Evolutionary conservation across 2,329 filamentous ascomycete genomes (phyloP), one percentile per base, ranked within the genome.

Genomic region (Nemania abortiva): DNA sequence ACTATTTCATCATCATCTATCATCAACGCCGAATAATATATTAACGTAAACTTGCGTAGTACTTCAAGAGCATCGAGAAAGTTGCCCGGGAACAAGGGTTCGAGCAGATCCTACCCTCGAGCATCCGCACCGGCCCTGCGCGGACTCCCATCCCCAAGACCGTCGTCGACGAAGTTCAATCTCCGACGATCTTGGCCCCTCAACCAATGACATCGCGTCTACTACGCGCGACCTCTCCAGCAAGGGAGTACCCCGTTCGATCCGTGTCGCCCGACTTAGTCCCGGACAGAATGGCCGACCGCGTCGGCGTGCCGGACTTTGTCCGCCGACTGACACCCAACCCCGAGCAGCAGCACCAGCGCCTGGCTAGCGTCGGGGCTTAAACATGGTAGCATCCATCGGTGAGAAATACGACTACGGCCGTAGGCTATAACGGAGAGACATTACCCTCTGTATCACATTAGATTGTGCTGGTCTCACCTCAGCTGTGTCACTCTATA

Each of bases 21-120:
- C 34, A 18, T n/a, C 18, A 58, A 37, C 55, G 5, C 5, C 24
- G 24, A 27, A 27, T 27, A 27, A 27, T 27, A 27, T 27, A 27
- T 27, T 70, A 39, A 70, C 37, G 24, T 15, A 50, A 31, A 11
- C 10, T 18, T 27, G n/a, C 34, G n/a, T 65, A 89, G 83, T 92
- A 92, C 79, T 92, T 92, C 79, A 91, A 91, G 81, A 89, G 87
- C 70, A 91, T 92, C 74, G 90, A 92, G 79, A 85, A 89, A 75
- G 85, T 91, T 1, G 89, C 89, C 52, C 84, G 78, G 27, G 82
- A 84, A 69, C 83, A 87, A 74, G 86, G 86, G 47, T 88, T 88
- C 76, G 85, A 88, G 77, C 86, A 88, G 74, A 87, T 87, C 67
- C 81, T 88, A 37, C 86, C 86, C 34, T 88, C 86, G 34, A 85